Percentiles rank a stretch among this genome's conserved stretches.
These are phyloP conservation scores for Apiospora malaysiana DNA, from an alignment of 2,329 filamentous ascomycete genomes.

Conservation along the genomic window DNA sequence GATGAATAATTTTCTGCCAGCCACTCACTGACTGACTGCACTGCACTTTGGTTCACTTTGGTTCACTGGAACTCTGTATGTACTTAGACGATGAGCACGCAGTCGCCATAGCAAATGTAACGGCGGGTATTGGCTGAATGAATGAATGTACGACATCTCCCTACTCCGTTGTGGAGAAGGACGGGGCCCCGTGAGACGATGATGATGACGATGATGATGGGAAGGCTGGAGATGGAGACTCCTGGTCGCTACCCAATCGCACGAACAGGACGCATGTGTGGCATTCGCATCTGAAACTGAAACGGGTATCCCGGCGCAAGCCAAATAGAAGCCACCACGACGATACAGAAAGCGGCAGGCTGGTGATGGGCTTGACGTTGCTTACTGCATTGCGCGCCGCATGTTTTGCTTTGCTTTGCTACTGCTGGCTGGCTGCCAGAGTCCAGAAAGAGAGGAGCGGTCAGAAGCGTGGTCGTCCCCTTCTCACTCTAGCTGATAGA, in stretches of 20 bases:
- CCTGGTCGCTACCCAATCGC: not conserved
- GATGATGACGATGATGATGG: not conserved
- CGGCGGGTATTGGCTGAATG: not conserved
- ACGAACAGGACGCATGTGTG: not conserved
- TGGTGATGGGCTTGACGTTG: not conserved
- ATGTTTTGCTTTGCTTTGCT: not conserved
- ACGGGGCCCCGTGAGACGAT: not conserved
- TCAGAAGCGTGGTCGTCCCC: not conserved
- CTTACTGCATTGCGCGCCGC: not conserved
- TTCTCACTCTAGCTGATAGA: too few species aligned
- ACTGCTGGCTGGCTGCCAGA: not conserved
- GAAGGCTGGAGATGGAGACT: too few species aligned
- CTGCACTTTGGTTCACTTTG: not conserved
- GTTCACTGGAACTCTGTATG: not conserved
- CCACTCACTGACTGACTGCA: not conserved
- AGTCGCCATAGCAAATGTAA: not conserved
- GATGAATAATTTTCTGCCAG: not conserved
- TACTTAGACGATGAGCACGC: not conserved
- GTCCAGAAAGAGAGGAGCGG: not conserved
- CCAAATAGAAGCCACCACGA: not conserved
- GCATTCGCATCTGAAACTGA: constrained; percentile 7
- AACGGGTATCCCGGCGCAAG: constrained; percentile 5
- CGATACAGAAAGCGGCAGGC: constrained; percentile 4
- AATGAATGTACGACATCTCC: not conserved
- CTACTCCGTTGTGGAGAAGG: not conserved